Percentiles rank a stretch among this genome's conserved stretches.
phyloP scores from a whole-genome alignment of 163 green algal genomes.

The Scenedesmus sp. region DNA sequence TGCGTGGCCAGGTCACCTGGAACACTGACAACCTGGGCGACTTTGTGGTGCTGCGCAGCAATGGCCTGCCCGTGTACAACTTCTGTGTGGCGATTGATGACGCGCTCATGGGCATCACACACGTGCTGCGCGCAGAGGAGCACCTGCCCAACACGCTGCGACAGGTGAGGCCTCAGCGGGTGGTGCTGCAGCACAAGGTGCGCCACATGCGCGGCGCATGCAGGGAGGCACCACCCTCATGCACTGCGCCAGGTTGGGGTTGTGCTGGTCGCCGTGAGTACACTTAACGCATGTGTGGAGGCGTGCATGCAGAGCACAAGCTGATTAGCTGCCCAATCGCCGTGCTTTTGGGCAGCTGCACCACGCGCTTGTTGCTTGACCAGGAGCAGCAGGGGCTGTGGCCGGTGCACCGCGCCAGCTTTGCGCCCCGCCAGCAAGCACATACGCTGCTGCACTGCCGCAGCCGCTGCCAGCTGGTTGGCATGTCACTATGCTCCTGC shows the following conservation, averaged over 20 bases:
- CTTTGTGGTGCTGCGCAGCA: conserved; percentile 98
- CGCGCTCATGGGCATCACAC: conserved; percentile 96
- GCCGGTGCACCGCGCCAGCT: too few species aligned
- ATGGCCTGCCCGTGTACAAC: conserved; percentile 99
- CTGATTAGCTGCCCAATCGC: too few species aligned
- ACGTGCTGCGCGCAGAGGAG: conserved; percentile 99
- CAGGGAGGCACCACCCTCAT: conserved; percentile 98
- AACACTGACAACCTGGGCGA: conserved; percentile 98
- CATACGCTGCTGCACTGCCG: background rate
- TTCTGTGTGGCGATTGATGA: conserved; percentile 99
- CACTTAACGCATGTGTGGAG: too few species aligned
- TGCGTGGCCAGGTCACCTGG: conserved; percentile 95
- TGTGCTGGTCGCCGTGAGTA: too few species aligned
- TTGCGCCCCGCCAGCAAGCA: too few species aligned
- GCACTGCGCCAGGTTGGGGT: conserved; percentile 91
- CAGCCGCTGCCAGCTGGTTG: background rate
- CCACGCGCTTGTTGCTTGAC: too few species aligned
- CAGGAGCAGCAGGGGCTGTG: too few species aligned
- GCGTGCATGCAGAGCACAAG: too few species aligned
- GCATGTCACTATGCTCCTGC: too few species aligned
- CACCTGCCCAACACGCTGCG: conserved; percentile 98
- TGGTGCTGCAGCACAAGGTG: background rate
- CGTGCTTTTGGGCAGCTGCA: too few species aligned
- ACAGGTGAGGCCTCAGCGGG: conserved; percentile 75
- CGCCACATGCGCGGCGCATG: background rate